Evolutionary conservation across 306 rosid species (phyloP).

Genomic region (Vigna hirtella): DNA sequence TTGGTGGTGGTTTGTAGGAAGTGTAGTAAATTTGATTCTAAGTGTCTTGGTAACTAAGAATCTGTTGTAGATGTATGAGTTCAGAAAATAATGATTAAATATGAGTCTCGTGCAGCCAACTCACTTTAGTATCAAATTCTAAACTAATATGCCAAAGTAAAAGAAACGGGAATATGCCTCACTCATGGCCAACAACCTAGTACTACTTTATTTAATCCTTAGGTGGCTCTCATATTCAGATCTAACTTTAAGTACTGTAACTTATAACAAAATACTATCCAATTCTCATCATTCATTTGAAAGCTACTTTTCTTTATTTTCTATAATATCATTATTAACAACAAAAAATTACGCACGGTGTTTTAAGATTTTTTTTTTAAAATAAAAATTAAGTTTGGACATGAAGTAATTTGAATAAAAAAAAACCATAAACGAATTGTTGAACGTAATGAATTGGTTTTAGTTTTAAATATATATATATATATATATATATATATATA

Average conservation of each 20-base stretch:
- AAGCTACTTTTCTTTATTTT: conserved; percentile 19
- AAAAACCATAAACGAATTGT: neutral
- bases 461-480: neutral
- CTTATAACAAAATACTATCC: conserved; percentile 1
- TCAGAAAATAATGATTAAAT: conserved; percentile 24
- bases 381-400: neutral
- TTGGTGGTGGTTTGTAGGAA: neutral
- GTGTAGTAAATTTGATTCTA: conserved; percentile 10
- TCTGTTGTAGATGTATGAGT: too few relatives aligned
- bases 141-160: conserved; percentile 12
- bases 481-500: too few relatives aligned
- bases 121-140: conserved; percentile 16
- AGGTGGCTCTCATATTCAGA: conserved; percentile 37
- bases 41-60: neutral
- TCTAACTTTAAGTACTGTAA: conserved; percentile 38
- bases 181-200: conserved; percentile 84
- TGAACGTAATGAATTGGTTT: neutral
- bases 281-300: neutral
- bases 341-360: neutral
- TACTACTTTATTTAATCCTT: conserved; percentile 53
- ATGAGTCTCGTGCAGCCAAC: conserved; percentile 33
- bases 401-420: neutral
- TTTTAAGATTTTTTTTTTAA: too few relatives aligned
- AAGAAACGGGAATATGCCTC: conserved; percentile 49
- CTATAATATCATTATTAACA: neutral